Conservation (phyloP, 1,284 basidiomycete species). For the Rhodotorula sp. region DNA sequence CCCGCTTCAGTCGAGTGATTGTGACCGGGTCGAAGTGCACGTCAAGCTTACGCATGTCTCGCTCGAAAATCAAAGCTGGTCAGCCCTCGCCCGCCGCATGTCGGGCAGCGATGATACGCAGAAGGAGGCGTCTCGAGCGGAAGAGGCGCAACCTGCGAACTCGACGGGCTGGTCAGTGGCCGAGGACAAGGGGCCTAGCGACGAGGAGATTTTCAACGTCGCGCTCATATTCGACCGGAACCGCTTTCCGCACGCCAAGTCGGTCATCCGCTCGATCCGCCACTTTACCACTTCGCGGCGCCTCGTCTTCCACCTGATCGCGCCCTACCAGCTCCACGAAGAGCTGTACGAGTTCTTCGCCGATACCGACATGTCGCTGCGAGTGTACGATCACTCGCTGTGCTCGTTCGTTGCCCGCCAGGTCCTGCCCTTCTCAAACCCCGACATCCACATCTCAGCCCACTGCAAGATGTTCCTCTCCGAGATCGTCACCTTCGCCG, state of each 20-base stretch:
- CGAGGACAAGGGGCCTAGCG: not conserved
- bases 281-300: slow-evolving; percentile 24
- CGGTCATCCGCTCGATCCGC: slow-evolving; percentile 37
- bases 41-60: slow-evolving; percentile 25
- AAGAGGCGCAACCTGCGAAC: not conserved
- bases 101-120: slow-evolving; percentile 1
- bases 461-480: slow-evolving; percentile 42
- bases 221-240: slow-evolving; percentile 39
- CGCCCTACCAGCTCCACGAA: slow-evolving; percentile 18
- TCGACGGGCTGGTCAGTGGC: slow-evolving; percentile 2
- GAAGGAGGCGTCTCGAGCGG: not conserved
- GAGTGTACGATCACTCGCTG: slow-evolving; percentile 35
- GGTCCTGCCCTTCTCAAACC: slow-evolving; percentile 35
- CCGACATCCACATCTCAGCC: slow-evolving; percentile 37
- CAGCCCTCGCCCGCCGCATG: slow-evolving; percentile 11
- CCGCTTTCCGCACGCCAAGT: slow-evolving; percentile 31
- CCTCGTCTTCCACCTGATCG: slow-evolving; percentile 34
- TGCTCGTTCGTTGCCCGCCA: slow-evolving; percentile 17
- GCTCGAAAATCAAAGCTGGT: slow-evolving; percentile 31
- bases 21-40: slow-evolving; percentile 31
- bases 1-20: slow-evolving; percentile 32
- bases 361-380: slow-evolving; percentile 3
- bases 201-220: slow-evolving; percentile 30
- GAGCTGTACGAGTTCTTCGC: slow-evolving; percentile 22
- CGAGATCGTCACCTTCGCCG: slow-evolving; percentile 33